Base-by-base conservation (phyloP, 2,329 filamentous ascomycete species). In the Tolypocladium capitatum region DNA sequence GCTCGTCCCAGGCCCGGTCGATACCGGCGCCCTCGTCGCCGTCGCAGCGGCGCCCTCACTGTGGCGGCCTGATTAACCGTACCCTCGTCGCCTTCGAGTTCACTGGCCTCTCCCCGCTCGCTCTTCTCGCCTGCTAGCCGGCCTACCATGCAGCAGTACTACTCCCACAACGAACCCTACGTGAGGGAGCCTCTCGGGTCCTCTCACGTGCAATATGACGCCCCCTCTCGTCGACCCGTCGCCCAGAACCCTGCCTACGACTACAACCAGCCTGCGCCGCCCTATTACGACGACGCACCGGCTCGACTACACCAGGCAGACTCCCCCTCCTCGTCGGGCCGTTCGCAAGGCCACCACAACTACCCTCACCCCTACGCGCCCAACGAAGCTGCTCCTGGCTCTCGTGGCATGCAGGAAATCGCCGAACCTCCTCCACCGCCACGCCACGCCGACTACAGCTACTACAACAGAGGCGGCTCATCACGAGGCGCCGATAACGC, bases 161-260 rank as follows among this genome's bases (percentile, higher is more conserved):
- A 64, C 57, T 44, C 49, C 21, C 52, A 50, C 20, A 53, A 58
- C 44, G 61, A 64, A 50, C 58, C 58, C 31, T 61, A 61, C 51
- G 64, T 67, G 58, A 62, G 62, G 54, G 60, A 66, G 35, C 62
- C 62, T 48, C 59, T 67, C 43, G 63, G 63, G 38, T 55, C 54
- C 45, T 49, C 53, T 21, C 46, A 33, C 46, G 33, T 35, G 34
- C 56, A 35, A 43, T 53, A 45, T 56, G 45, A 30, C 47, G 59
- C 42, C 52, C 47, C 48, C 55, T 58, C 50, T 53, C 57, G 21
- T 45, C 54, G 48, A 11, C 46, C 16, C 27, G 48, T n/a, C 24
- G 49, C 5, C 28, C 45, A 49, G 14, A 33, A 27, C 18, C 46
- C 41, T 33, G 47, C 45, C 31, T 43, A 34, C 13, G 49, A 46